A percentile compares a stretch with the other conserved stretches of the same genome.
Conservation (phyloP, 768 basidiomycete species). For the Pulveroboletus ravenelii region DNA sequence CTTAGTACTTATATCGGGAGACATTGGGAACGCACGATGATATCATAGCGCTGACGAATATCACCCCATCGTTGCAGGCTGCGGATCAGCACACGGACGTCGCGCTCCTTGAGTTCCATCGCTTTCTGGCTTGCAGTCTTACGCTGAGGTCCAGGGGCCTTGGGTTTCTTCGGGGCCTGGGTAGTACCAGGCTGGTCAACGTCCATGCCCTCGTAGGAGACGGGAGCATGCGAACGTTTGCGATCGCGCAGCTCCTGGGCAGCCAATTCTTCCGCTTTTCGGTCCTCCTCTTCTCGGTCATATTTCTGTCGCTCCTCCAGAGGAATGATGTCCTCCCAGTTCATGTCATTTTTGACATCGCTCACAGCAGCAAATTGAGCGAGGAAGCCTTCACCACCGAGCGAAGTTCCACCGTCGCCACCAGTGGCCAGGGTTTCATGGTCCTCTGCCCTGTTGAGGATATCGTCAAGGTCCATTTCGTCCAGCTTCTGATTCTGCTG, state of each 20-base stretch:
- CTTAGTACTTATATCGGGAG: neutral
- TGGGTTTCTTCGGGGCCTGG: conserved; percentile 69
- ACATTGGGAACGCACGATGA: conserved; percentile 62
- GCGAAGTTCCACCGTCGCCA: conserved; percentile 82
- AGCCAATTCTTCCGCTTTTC: conserved; percentile 65
- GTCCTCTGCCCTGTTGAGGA: conserved; percentile 92
- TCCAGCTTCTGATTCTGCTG: conserved; percentile 94
- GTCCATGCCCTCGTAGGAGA: conserved; percentile 94
- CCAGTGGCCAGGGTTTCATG: conserved; percentile 88
- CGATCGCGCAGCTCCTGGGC: conserved; percentile 66
- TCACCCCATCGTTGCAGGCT: conserved; percentile 98
- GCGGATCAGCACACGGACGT: conserved; percentile 90
- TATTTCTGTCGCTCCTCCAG: conserved; percentile 82
- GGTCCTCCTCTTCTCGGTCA: conserved; percentile 75
- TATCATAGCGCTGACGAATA: conserved; percentile 88
- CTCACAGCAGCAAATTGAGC: conserved; percentile 93
- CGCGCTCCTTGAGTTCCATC: conserved; percentile 95
- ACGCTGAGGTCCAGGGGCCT: conserved; percentile 63
- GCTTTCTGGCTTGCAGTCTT: conserved; percentile 93
- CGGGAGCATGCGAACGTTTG: conserved; percentile 81
- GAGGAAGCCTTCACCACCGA: conserved; percentile 97
- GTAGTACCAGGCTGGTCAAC: conserved; percentile 66
- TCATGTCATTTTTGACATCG: conserved; percentile 98
- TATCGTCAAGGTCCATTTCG: conserved; percentile 98
- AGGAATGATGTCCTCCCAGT: conserved; percentile 99